These are phyloP conservation scores for Boletus holoroseus DNA, from an alignment of 1,284 basidiomycete species.

Conservation along the genomic window DNA sequence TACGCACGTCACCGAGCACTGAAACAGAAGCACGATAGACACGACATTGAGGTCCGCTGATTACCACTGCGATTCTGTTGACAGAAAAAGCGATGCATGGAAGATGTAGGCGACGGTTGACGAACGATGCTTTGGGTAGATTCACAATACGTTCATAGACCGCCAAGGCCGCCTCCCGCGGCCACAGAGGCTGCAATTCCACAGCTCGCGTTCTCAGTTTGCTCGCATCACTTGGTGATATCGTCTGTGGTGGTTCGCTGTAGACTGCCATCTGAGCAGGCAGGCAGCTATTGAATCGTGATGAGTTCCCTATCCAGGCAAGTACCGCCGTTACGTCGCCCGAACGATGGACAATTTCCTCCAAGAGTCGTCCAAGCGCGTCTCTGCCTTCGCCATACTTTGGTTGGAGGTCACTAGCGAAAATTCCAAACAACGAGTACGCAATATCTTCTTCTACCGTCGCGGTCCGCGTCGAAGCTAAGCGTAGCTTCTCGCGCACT, in stretches of 20 bases:
- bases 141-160: not conserved
- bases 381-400: slow-evolving; percentile 4
- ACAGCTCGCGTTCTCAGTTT: slow-evolving; percentile 1
- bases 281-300: slow-evolving; percentile 17
- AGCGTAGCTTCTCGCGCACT: too few species aligned
- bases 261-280: slow-evolving; percentile 12
- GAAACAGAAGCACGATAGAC: slow-evolving; percentile 4
- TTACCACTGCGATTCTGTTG: not conserved
- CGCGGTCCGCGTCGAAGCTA: too few species aligned
- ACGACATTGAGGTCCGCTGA: not conserved
- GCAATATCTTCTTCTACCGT: slow-evolving; percentile 3
- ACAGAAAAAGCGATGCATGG: slow-evolving; percentile 1
- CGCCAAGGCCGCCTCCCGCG: not conserved
- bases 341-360: slow-evolving; percentile 10
- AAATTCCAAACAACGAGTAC: slow-evolving; percentile 17
- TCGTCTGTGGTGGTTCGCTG: not conserved
- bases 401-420: slow-evolving; percentile 7
- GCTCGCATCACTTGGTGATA: not conserved
- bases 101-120: slow-evolving; percentile 5
- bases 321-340: slow-evolving; percentile 10
- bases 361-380: slow-evolving; percentile 11
- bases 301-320: slow-evolving; percentile 10
- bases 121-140: slow-evolving; percentile 4
- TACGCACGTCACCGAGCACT: not conserved
- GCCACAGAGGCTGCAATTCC: not conserved